Base-by-base conservation (phyloP, 352 stramenopile genomes). In the Bremia lactucae region DNA sequence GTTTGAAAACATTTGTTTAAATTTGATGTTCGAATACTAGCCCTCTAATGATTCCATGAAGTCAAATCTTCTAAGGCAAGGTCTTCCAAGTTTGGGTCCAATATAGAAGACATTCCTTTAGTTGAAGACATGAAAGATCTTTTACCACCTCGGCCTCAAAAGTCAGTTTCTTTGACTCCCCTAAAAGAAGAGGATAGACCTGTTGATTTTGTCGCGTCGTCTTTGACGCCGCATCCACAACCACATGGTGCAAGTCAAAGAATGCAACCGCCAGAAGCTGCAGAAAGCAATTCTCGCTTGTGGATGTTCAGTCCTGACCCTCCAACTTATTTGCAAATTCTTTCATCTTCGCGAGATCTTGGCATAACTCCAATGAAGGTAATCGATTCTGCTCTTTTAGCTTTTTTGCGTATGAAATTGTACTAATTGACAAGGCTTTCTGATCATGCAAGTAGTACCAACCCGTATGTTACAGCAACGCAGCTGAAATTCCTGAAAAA, bases 121-220 rank as follows among this genome's bases (percentile, higher is more conserved):
- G 6, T 81, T 35, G 52, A 42, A 2, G 70, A 82, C 33, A 77
- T 85, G 33, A 72, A 87, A 42, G 75, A 87, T 24, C 20, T 90
- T 15, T 36, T 87, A 4, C 58, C 70, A 15, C 68, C 69, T 6
- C 56, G 57, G 15, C 76, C 71, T 7, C 56, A 65, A 47, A 39
- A 57, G 24, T 28, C 43, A 15, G 33, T 40, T 4, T 34, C 29
- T 8, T 45, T 51, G 25, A 48, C 52, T 21, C 44, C 42, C n/a
- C 36, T 13, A 31, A 28, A 61, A n/a, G 71, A 87, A 62, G 71
- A 83, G 31, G 73, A 67, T 2, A 43, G 71, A 16, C 56, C 52
- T 2, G 44, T 72, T 13, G 68, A 87, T 33, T 34, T 25, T 16
- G 23, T 64, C 2, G 21, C 53, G 0, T 23, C 80, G 11, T 82